Evolutionary conservation across 805 yeast species (phyloP).

Genomic region (Metschnikowia hibisci): DNA sequence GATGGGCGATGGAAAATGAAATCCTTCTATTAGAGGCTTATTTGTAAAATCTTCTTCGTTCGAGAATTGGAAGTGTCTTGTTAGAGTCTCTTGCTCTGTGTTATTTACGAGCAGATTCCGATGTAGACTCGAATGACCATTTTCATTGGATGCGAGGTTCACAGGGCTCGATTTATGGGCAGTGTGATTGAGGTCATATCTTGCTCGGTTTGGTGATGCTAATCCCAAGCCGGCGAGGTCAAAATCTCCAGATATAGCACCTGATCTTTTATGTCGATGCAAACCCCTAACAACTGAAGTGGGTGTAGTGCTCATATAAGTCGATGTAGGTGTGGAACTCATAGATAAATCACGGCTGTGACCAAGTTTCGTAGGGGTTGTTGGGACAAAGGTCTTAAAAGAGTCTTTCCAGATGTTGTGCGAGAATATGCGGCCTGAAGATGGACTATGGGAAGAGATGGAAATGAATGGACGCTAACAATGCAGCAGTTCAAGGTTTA

Average conservation of each 20-base stretch:
- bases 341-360: neutral
- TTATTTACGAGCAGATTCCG: conserved; percentile 7
- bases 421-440: neutral
- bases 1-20: conserved; percentile 27
- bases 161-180: conserved; percentile 6
- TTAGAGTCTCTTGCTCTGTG: conserved; percentile 18
- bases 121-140: conserved; percentile 10
- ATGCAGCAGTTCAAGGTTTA: neutral
- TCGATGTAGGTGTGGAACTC: conserved; percentile 3
- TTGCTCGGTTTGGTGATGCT: conserved; percentile 26
- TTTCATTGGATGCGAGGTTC: neutral
- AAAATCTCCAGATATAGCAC: conserved; percentile 86
- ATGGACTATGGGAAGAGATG: neutral
- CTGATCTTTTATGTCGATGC: conserved; percentile 81
- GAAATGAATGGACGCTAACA: conserved; percentile 4
- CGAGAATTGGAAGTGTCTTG: conserved; percentile 29
- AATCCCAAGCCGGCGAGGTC: conserved; percentile 45
- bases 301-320: conserved; percentile 6
- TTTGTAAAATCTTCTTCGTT: conserved; percentile 35
- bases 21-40: conserved; percentile 18
- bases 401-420: neutral
- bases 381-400: conserved; percentile 5
- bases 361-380: neutral
- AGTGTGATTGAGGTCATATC: conserved; percentile 3
- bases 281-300: conserved; percentile 5